A percentile compares a stretch with the other conserved stretches of the same genome.
Conservation (phyloP, 2,329 filamentous ascomycete species). For the Paraphoma chrysanthemicola region DNA sequence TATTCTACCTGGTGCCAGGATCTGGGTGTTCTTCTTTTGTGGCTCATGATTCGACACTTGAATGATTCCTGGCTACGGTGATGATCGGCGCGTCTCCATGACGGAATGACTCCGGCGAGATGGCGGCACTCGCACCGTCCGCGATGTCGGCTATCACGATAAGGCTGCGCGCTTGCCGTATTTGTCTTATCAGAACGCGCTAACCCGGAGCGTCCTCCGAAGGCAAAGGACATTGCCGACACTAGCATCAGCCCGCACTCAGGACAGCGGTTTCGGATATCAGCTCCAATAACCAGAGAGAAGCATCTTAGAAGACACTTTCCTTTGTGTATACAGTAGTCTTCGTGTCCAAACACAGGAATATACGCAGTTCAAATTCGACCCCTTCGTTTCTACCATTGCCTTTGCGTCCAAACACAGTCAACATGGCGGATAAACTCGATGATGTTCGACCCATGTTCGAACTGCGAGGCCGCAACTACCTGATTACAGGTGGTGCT, state of each 20-base stretch:
- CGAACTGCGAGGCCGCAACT: slow-evolving; percentile 20
- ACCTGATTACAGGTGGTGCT: slow-evolving; percentile 25
- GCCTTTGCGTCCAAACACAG: no score
- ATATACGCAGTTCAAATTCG: no score
- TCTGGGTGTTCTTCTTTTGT: no score
- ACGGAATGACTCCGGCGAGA: not conserved
- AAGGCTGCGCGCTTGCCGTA: not conserved
- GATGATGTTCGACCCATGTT: slow-evolving; percentile 19
- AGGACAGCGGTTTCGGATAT: not conserved
- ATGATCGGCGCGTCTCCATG: not conserved
- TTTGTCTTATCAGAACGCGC: no score
- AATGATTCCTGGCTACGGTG: not conserved
- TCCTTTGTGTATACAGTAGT: no score
- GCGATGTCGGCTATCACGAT: not conserved
- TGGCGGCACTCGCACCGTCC: not conserved
- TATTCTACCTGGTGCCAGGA: no score
- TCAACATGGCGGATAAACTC: slow-evolving; percentile 15
- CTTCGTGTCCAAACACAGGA: no score
- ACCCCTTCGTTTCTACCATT: no score
- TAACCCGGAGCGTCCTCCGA: no score
- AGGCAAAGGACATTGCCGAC: not conserved
- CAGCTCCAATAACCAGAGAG: no score
- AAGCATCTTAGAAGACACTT: no score
- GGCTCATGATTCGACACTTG: no score
- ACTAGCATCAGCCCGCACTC: not conserved